A percentile compares a stretch with the other conserved stretches of the same genome.
These are phyloP conservation scores for Pseudonectria buxi DNA, from an alignment of 2,329 filamentous ascomycete genomes.

Conservation along the genomic window DNA sequence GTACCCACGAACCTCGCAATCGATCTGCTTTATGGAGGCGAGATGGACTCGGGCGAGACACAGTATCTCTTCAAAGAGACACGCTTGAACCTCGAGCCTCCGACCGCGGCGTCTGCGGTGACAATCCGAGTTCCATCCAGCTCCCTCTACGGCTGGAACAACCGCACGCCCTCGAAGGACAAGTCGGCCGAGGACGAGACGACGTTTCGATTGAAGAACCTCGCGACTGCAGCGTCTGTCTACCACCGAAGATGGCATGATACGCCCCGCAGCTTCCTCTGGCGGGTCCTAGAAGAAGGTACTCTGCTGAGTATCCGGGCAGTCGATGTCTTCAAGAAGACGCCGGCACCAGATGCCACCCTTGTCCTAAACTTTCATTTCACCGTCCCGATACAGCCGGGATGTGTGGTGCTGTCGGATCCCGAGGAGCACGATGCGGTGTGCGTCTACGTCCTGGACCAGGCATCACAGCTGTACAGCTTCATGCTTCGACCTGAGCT, in stretches of 20 bases:
- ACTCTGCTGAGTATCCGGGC: constrained; percentile 76
- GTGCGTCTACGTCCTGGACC: constrained; percentile 72
- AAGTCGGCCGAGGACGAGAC: constrained; percentile 58
- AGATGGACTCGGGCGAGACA: constrained; percentile 58
- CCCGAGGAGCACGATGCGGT: constrained; percentile 69
- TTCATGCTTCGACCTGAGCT: constrained; percentile 77
- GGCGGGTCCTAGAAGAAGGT: constrained; percentile 78
- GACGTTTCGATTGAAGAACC: constrained; percentile 62
- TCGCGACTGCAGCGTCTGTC: constrained; percentile 73
- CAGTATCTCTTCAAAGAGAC: constrained; percentile 79
- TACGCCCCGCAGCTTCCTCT: constrained; percentile 80
- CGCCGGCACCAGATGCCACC: constrained; percentile 60
- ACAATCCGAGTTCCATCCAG: constrained; percentile 60
- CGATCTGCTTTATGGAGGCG: constrained; percentile 50
- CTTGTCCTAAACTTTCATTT: constrained; percentile 76
- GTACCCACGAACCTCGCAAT: constrained; percentile 9
- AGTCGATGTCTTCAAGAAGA: constrained; percentile 69
- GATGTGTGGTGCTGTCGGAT: constrained; percentile 79
- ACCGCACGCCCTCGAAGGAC: constrained; percentile 32
- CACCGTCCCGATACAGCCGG: constrained; percentile 61
- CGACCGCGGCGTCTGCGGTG: constrained; percentile 61
- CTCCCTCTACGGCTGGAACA: constrained; percentile 37
- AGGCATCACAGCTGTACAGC: constrained; percentile 73
- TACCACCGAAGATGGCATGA: constrained; percentile 73
- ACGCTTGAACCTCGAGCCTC: constrained; percentile 72